Evolutionary conservation across 352 stramenopile genomes (phyloP).

Genomic region (Plasmopara muralis): DNA sequence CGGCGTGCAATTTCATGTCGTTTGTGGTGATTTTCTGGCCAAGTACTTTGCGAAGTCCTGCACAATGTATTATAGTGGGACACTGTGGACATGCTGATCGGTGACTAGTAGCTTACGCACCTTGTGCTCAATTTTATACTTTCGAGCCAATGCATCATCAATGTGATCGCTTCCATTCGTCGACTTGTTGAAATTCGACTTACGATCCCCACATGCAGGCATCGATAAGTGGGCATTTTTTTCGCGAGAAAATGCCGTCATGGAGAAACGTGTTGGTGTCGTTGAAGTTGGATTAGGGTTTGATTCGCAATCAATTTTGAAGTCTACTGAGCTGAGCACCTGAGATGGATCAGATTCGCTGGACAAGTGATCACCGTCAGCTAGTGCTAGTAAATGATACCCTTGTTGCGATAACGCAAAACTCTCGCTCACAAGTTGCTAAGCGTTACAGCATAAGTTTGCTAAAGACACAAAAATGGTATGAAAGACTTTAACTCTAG

Average conservation of each 20-base stretch:
- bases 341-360: conserved; percentile 14
- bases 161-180: conserved; percentile 26
- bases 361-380: conserved; percentile 14
- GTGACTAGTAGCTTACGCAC: conserved; percentile 4
- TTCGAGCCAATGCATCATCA: conserved; percentile 23
- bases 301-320: not conserved
- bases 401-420: conserved; percentile 44
- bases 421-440: conserved; percentile 36
- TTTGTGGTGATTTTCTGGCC: not conserved
- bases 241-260: conserved; percentile 31
- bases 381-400: conserved; percentile 41
- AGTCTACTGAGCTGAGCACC: conserved; percentile 13
- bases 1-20: conserved; percentile 11
- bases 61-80: not conserved
- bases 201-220: conserved; percentile 6
- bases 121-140: conserved; percentile 48
- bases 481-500: not conserved
- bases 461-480: not conserved
- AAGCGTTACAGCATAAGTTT: not conserved
- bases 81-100: not conserved
- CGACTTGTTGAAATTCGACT: conserved; percentile 25
- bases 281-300: not conserved
- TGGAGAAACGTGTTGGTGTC: conserved; percentile 30
- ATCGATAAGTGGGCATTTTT: conserved; percentile 5
- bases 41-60: not conserved